Evolutionary conservation across 2,329 filamentous ascomycete species (phyloP).

Genomic region (Cordyceps tenuipes): DNA sequence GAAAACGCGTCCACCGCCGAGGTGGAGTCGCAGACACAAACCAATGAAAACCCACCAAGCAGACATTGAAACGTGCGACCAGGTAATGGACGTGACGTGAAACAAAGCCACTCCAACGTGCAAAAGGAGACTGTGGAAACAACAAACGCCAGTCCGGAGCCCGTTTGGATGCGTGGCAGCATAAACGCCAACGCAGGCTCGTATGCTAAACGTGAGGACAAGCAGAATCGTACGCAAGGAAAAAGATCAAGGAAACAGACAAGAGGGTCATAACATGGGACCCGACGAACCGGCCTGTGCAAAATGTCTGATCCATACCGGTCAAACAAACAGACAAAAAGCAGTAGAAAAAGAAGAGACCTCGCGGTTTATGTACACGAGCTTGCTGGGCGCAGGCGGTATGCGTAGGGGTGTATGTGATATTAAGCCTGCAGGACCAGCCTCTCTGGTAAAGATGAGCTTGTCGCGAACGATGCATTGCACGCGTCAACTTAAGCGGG

Average conservation of each 20-base stretch:
- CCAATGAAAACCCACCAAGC: background rate
- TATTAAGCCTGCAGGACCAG: background rate
- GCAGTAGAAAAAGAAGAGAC: background rate
- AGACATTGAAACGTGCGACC: background rate
- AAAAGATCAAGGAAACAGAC: background rate
- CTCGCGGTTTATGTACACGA: background rate
- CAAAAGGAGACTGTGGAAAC: background rate
- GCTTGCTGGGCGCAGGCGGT: background rate
- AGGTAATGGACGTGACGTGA: background rate
- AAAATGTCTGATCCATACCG: background rate
- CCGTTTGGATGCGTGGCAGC: background rate
- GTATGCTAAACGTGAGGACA: constrained; percentile 13
- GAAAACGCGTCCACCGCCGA: background rate
- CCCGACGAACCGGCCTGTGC: too few relatives aligned
- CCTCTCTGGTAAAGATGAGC: background rate
- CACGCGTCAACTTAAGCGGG: background rate
- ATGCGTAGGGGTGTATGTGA: background rate
- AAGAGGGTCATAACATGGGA: background rate
- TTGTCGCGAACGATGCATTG: background rate
- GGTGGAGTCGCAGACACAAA: background rate
- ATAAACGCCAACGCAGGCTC: constrained; percentile 6
- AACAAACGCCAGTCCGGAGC: constrained; percentile 10
- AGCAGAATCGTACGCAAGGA: background rate
- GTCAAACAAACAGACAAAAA: background rate
- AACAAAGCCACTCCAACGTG: background rate